Evolutionary conservation across 257 asterid species (phyloP), one percentile per base, ranked within the genome.

Genomic region (Solanum sejunctum): DNA sequence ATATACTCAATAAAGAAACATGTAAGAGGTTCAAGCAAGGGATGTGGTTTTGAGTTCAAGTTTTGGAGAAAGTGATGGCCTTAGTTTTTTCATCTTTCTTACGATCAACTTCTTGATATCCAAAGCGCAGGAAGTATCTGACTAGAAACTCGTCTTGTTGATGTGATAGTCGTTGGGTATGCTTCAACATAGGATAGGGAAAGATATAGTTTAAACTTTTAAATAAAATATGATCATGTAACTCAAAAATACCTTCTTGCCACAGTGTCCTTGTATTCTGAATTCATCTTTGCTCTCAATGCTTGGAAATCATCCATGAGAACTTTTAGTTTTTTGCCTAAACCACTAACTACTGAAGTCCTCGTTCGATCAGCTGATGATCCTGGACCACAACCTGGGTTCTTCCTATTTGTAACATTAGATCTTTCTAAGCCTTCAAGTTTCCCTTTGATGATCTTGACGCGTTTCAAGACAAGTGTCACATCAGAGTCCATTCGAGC

Each of bases 331-430:
- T 88, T 90, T 71, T 90, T 90, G 11, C 92, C 92, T 84, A 88
- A 64, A 21, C 91, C 92, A 12, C 88, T 84, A 21, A 90, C 92
- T 7, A 90, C 91, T 4, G 92, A 88, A 23, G 89, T 90, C 58
- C 92, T 72, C 1, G 92, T 90, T 21, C 92, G 80, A 54, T 90
- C 92, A 1, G 89, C 79, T 7, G 92, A 90, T 11, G 91, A 90
- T 15, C 91, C 92, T 7, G 92, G 90, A 18, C 92, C 92, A 57
- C 88, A 89, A 8, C 90, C 90, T 21, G 86, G 86, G 57, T 85
- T 57, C 67, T 23, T 85, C 13, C 92, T 23, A 12, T 84, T 85
- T 7, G 88, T 87, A 10, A 84, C 88, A 60, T 89, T 89, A 2
- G 92, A 88, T 63, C 84, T 85, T 28, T 89, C 92, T 1, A 89